phyloP scores from a whole-genome alignment of 2,329 filamentous ascomycete genomes.

The Fonsecaea multimorphosa region DNA sequence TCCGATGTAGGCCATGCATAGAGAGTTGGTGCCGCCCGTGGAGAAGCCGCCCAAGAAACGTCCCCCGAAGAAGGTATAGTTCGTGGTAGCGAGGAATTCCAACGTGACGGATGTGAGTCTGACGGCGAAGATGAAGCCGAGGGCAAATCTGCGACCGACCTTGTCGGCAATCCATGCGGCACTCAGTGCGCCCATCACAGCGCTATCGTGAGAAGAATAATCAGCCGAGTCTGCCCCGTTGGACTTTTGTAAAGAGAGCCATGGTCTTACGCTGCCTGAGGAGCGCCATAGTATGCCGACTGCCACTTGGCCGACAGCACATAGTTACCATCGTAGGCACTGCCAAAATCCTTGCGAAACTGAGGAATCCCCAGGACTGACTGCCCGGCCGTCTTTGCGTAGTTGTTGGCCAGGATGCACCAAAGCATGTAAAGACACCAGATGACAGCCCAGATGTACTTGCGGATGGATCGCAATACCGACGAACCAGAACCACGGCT shows the following conservation, averaged over 20 bases:
- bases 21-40: slow-evolving; percentile 55
- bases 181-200: slow-evolving; percentile 21
- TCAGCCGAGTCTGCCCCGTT: neutral
- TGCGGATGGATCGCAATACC: slow-evolving; percentile 2
- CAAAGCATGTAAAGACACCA: slow-evolving; percentile 29
- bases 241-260: neutral
- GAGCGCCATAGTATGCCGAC: slow-evolving; percentile 51
- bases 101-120: slow-evolving; percentile 42
- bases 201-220: slow-evolving; percentile 1
- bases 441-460: slow-evolving; percentile 13
- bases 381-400: slow-evolving; percentile 39
- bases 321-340: slow-evolving; percentile 51
- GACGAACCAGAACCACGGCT: neutral
- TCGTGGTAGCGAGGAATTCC: slow-evolving; percentile 42
- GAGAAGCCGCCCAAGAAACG: slow-evolving; percentile 56
- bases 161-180: slow-evolving; percentile 48
- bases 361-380: slow-evolving; percentile 65
- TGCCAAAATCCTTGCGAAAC: slow-evolving; percentile 63
- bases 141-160: slow-evolving; percentile 46
- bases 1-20: slow-evolving; percentile 54
- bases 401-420: slow-evolving; percentile 26
- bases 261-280: slow-evolving; percentile 26
- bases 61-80: slow-evolving; percentile 51
- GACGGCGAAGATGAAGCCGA: slow-evolving; percentile 35
- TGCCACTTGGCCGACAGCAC: slow-evolving; percentile 59